Evolutionary conservation across 2,329 filamentous ascomycete species (phyloP).

Genomic region (Tolypocladium album): DNA sequence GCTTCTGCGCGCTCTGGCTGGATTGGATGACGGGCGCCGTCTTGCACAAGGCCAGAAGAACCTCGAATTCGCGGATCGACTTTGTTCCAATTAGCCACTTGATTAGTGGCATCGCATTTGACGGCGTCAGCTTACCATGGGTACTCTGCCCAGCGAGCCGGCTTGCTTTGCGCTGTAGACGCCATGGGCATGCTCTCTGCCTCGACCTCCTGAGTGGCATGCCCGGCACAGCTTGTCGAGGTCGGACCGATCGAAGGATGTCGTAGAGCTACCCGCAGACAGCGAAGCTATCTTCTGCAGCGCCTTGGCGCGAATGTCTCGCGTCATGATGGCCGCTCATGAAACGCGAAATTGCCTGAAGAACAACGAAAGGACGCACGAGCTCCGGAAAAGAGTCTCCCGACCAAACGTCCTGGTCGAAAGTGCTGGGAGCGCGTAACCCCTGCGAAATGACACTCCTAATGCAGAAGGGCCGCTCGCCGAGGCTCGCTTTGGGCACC

Average conservation of each 20-base stretch:
- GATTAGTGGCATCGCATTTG: background rate
- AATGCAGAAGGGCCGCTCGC: background rate
- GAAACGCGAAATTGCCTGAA: background rate
- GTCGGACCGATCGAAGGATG: conserved; percentile 50
- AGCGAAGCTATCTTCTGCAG: conserved; percentile 55
- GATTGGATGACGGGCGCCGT: conserved; percentile 68
- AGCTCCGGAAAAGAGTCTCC: background rate
- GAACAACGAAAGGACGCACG: background rate
- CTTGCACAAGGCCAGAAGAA: conserved; percentile 83
- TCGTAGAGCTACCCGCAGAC: conserved; percentile 42
- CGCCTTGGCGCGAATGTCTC: conserved; percentile 50
- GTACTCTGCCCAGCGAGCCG: conserved; percentile 38
- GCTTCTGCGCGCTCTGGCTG: conserved; percentile 61
- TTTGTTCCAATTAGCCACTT: conserved; percentile 25
- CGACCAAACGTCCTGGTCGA: background rate
- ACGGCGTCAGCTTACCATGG: conserved; percentile 40
- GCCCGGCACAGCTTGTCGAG: conserved; percentile 51
- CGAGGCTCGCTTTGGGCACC: background rate
- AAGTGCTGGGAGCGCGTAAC: background rate
- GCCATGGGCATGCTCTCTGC: conserved; percentile 37
- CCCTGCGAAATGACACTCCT: background rate
- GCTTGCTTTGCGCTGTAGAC: conserved; percentile 23
- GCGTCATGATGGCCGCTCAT: conserved; percentile 28
- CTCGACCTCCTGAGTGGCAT: conserved; percentile 35
- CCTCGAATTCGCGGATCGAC: conserved; percentile 85